Conservation (phyloP, 2,329 filamentous ascomycete genomes). For the Botrytis medusae region DNA sequence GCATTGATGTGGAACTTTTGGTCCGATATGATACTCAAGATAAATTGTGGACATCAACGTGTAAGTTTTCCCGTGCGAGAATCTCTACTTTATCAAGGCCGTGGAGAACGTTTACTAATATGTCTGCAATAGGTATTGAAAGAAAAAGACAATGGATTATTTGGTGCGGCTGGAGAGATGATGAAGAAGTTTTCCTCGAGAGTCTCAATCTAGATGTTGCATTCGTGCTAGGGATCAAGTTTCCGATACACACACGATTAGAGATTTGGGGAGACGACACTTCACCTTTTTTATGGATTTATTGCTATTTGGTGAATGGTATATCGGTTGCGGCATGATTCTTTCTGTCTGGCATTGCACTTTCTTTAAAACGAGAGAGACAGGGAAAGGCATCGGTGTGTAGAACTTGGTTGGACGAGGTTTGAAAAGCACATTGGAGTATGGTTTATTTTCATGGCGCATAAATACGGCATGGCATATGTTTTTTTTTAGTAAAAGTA, state of each 20-base stretch:
- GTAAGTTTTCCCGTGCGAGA: not conserved
- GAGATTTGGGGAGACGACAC: not conserved
- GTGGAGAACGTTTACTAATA: not conserved
- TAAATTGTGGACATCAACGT: not conserved
- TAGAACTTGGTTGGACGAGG: not conserved
- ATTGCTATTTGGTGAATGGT: not conserved
- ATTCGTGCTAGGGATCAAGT: not conserved
- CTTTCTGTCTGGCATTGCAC: not conserved
- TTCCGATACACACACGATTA: not conserved
- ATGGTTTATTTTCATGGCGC: slow-evolving; percentile 1
- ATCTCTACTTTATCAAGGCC: not conserved
- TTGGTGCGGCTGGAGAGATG: not conserved
- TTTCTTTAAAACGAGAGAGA: not conserved
- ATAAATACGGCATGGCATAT: not conserved
- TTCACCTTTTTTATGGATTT: not conserved
- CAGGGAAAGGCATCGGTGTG: not conserved
- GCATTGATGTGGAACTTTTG: not conserved
- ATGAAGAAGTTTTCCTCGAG: not conserved
- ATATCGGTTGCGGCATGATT: not conserved
- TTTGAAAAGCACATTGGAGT: not conserved
- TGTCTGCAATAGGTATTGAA: not conserved
- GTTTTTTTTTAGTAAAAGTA: not conserved
- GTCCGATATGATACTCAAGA: slow-evolving; percentile 2
- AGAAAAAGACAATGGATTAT: not conserved
- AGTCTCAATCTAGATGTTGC: not conserved